Conservation (phyloP, 257 asterid species). For the Solanum rostratum region DNA sequence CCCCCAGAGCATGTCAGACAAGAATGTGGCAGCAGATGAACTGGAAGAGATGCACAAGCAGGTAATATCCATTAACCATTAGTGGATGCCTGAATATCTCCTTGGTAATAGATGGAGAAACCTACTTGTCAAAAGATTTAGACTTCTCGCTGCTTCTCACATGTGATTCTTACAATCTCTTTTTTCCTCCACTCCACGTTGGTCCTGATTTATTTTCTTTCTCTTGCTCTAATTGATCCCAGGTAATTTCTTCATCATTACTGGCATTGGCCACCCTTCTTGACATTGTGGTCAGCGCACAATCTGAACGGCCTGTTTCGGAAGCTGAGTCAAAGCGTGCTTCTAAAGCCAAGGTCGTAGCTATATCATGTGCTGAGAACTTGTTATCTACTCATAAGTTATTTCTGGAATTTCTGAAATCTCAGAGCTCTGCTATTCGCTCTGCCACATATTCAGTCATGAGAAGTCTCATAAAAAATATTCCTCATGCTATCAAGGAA, state of each 20-base stretch:
- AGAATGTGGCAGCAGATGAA: constrained; percentile 83
- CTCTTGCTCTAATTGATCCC: constrained; percentile 13
- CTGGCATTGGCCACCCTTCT: constrained; percentile 84
- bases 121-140: not conserved
- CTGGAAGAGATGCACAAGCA: constrained; percentile 87
- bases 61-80: constrained; percentile 27
- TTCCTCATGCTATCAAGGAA: constrained; percentile 58
- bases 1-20: constrained; percentile 86
- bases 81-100: not conserved
- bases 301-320: constrained; percentile 41
- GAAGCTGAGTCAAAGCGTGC: constrained; percentile 69
- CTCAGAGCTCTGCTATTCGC: constrained; percentile 61
- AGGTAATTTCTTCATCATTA: constrained; percentile 85
- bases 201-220: not conserved
- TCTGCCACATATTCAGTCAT: constrained; percentile 78
- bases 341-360: constrained; percentile 54
- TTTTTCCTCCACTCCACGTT: not conserved
- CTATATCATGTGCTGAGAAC: constrained; percentile 61
- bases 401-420: constrained; percentile 72
- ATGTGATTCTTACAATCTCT: not conserved
- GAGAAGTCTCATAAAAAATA: constrained; percentile 66
- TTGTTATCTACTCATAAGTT: constrained; percentile 51
- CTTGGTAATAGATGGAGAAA: not conserved
- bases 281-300: constrained; percentile 49
- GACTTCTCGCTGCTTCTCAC: not conserved